Base-by-base conservation (phyloP, 2,329 filamentous ascomycete genomes). In the Aspergillus intermedius region DNA sequence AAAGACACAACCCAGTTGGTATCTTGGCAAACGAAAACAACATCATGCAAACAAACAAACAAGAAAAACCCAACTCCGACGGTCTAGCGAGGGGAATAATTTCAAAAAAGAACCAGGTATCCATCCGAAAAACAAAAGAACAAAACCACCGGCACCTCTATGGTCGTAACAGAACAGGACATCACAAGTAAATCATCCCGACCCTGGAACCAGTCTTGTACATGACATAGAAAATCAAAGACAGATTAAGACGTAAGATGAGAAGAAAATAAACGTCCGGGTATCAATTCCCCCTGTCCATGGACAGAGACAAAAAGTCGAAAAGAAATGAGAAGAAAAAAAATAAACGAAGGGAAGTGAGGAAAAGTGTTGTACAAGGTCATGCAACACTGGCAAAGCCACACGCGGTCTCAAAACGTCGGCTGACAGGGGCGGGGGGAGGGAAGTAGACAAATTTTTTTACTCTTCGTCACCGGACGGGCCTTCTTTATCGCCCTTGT, bases 401-500 rank as follows among this genome's bases (percentile, higher is more conserved):
- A 55, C 50, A 4, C 45, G 41, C 52, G 45, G 44, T 28, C 40
- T 48, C 34, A 28, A 28, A 25, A 49, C 41, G 21, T 15, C 23
- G 41, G 13, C 13, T 22, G 13, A n/a, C 12, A 15, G 10, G 45
- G 44, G 45, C 41, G 35, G 34, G 15, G 17, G 44, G 45, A 39
- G 35, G 34, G 15, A 15, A 32, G 35, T 43, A 35, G 45, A 19
- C 44, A 17, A 35, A 45, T 55, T 60, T 65, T 65, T 71, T 53
- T 71, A 67, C 44, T 72, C 69, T n/a, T 71, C 69, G 23, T 70
- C 69, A 13, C 64, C 62, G 13, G 69, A 71, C 32, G 58, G 65
- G 15, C 55, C 57, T 22, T 70, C 68, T 48, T 70, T 72, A 49
- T 71, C 69, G 49, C 85, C 84, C 72, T 90, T 93, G 77, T 98